Evolutionary conservation across 495 filamentous ascomycete genomes (phyloP).

Genomic region (Daldinia caldariorum): DNA sequence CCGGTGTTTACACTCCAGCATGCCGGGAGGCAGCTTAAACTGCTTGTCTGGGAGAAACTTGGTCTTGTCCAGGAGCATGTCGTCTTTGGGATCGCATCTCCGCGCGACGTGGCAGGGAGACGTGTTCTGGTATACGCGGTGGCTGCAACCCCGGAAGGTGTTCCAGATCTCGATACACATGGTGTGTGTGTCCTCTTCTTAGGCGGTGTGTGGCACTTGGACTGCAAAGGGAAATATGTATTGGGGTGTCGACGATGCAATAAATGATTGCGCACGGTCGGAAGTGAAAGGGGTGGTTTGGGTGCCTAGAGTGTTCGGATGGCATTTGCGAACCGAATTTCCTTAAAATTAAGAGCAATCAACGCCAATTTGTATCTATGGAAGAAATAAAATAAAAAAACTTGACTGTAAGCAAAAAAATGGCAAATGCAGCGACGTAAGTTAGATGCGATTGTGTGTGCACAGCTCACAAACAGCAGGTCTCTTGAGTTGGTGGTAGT

Average conservation of each 20-base stretch:
- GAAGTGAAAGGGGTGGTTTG: neutral
- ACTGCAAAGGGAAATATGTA: neutral
- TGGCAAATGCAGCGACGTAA: neutral
- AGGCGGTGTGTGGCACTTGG: constrained; percentile 14
- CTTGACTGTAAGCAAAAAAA: neutral
- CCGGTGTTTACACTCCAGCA: constrained; percentile 24
- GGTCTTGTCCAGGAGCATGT: constrained; percentile 26
- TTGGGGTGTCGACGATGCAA: neutral
- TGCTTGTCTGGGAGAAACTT: constrained; percentile 34
- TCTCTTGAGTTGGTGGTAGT: constrained; percentile 4
- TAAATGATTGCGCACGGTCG: neutral
- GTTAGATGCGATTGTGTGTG: constrained; percentile 4
- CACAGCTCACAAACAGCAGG: constrained; percentile 6
- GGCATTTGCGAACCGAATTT: constrained; percentile 7
- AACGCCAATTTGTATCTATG: constrained; percentile 4
- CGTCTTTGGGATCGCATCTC: constrained; percentile 11
- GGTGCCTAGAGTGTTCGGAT: constrained; percentile 1
- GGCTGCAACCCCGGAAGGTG: constrained; percentile 34
- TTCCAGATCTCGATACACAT: constrained; percentile 45
- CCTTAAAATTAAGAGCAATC: neutral
- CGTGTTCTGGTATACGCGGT: constrained; percentile 46
- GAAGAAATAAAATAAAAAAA: no score
- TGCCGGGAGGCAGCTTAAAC: constrained; percentile 25
- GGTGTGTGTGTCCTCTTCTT: neutral
- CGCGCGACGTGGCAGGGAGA: constrained; percentile 22